These are phyloP conservation scores for Candida bentonensis DNA, from an alignment of 805 yeast genomes.

Conservation along the genomic window DNA sequence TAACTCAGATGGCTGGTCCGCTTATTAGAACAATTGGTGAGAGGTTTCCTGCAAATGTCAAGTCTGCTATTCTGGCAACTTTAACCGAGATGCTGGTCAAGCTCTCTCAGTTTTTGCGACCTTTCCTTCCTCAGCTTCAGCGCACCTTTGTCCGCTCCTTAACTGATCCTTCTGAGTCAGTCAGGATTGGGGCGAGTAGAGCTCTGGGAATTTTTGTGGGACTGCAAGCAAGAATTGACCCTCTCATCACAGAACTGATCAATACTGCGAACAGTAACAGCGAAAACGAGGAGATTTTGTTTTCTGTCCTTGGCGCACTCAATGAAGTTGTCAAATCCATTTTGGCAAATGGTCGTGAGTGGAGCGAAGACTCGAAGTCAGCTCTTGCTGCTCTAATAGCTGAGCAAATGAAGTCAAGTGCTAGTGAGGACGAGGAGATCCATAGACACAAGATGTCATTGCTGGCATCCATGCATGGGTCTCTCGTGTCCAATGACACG, in stretches of 20 bases:
- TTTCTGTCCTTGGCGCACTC: conserved; percentile 66
- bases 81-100: conserved; percentile 62
- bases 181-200: conserved; percentile 74
- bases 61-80: conserved; percentile 84
- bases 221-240: conserved; percentile 88
- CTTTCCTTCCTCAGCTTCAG: conserved; percentile 94
- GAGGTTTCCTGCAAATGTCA: conserved; percentile 78
- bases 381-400: background rate
- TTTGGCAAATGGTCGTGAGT: background rate
- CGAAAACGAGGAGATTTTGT: conserved; percentile 52
- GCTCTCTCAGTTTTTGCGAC: conserved; percentile 83
- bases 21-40: conserved; percentile 96
- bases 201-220: conserved; percentile 82
- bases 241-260: conserved; percentile 72
- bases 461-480: background rate
- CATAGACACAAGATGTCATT: background rate
- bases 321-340: conserved; percentile 45
- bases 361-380: background rate
- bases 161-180: conserved; percentile 61
- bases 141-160: conserved; percentile 90
- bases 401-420: background rate
- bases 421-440: background rate
- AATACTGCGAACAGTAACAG: conserved; percentile 52
- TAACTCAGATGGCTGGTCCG: conserved; percentile 92
- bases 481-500: background rate